A percentile compares a stretch with the other conserved stretches of the same genome.
phyloP scores from a whole-genome alignment of 2,329 filamentous ascomycete genomes.

The Fusarium sp. region DNA sequence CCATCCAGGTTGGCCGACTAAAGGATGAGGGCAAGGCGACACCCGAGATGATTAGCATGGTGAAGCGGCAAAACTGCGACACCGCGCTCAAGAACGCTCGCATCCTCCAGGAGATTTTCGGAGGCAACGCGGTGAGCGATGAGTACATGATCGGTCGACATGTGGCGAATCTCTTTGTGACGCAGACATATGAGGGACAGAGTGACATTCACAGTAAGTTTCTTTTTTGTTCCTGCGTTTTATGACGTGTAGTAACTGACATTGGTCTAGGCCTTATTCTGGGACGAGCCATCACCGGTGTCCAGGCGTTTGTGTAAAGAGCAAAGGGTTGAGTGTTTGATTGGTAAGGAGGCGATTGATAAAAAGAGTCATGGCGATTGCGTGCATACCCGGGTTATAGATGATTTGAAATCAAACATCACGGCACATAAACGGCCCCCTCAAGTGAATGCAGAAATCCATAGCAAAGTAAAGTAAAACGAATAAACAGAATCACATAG shows the following conservation, averaged over 20 bases:
- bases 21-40: conserved; percentile 89
- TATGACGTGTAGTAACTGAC: conserved; percentile 40
- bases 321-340: not conserved
- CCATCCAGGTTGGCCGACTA: conserved; percentile 87
- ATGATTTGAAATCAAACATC: conserved; percentile 35
- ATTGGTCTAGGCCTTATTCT: conserved; percentile 67
- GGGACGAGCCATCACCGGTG: conserved; percentile 72
- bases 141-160: conserved; percentile 96
- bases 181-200: conserved; percentile 97
- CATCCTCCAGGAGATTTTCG: conserved; percentile 90
- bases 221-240: not conserved
- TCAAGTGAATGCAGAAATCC: not conserved
- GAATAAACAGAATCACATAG: not conserved
- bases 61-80: conserved; percentile 98
- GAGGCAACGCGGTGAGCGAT: conserved; percentile 96
- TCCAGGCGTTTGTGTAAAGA: conserved; percentile 77
- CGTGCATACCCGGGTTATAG: conserved; percentile 18
- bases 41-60: conserved; percentile 96
- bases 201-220: conserved; percentile 93
- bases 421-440: not conserved
- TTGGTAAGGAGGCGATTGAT: conserved; percentile 24
- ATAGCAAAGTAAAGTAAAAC: not conserved
- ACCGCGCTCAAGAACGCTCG: conserved; percentile 81
- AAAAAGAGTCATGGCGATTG: conserved; percentile 9
- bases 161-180: conserved; percentile 95